A percentile compares a stretch with the other conserved stretches of the same genome.
phyloP scores from a whole-genome alignment of 192 early-diverging fungal genomes.

The Funneliformis mosseae region DNA sequence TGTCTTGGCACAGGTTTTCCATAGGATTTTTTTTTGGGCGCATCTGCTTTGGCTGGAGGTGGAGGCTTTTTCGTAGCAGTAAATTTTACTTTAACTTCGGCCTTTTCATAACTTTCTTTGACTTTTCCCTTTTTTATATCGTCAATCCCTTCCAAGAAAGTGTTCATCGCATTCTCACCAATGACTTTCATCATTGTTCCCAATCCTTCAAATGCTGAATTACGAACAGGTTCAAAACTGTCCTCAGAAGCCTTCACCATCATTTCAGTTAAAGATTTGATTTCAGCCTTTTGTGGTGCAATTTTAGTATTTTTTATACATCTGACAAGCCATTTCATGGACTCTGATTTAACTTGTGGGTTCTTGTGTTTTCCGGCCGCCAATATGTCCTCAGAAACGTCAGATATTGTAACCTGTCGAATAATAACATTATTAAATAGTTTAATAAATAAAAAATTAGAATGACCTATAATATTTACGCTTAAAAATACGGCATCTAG shows the following conservation, averaged over 20 bases:
- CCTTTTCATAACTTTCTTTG: slow-evolving; percentile 85
- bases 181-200: slow-evolving; percentile 90
- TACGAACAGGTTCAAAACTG: slow-evolving; percentile 79
- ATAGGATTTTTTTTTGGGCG: slow-evolving; percentile 3
- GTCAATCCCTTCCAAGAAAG: slow-evolving; percentile 83
- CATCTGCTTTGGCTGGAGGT: slow-evolving; percentile 25
- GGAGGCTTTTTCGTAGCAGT: slow-evolving; percentile 50
- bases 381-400: slow-evolving; percentile 78
- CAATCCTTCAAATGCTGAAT: slow-evolving; percentile 80
- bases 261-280: slow-evolving; percentile 78
- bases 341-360: slow-evolving; percentile 84
- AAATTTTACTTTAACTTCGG: slow-evolving; percentile 73
- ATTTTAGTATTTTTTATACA: slow-evolving; percentile 73
- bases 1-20: neutral
- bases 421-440: neutral
- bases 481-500: slow-evolving; percentile 82
- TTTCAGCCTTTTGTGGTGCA: slow-evolving; percentile 75
- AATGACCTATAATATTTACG: slow-evolving; percentile 37
- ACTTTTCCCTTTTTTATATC: slow-evolving; percentile 87
- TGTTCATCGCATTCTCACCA: slow-evolving; percentile 72
- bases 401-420: slow-evolving; percentile 49
- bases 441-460: too few species aligned
- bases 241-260: slow-evolving; percentile 83
- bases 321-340: slow-evolving; percentile 73
- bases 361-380: slow-evolving; percentile 84